phyloP scores from a whole-genome alignment of 352 stramenopile species.

The Nannochloropsis limnetica region DNA sequence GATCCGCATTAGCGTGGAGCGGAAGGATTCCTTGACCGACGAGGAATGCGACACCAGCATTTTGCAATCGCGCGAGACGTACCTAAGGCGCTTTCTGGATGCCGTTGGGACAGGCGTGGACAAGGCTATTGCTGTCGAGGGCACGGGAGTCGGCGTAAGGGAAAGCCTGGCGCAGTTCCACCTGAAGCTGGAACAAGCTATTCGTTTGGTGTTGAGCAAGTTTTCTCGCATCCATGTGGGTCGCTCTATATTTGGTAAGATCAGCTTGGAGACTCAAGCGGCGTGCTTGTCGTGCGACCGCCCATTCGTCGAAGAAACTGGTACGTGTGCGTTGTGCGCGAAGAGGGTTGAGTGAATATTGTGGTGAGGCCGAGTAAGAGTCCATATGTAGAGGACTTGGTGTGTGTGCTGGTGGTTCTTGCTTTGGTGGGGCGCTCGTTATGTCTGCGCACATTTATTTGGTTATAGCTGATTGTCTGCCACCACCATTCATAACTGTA shows the following conservation, averaged over 20 bases:
- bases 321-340: background rate
- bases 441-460: background rate
- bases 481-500: slow-evolving; percentile 4
- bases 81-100: background rate
- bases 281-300: slow-evolving; percentile 1
- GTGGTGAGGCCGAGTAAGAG: background rate
- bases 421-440: background rate
- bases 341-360: background rate
- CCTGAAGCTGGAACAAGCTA: slow-evolving; percentile 10
- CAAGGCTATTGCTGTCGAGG: background rate
- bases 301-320: background rate
- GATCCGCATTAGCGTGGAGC: background rate
- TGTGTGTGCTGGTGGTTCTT: background rate
- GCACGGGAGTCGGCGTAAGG: background rate
- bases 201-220: slow-evolving; percentile 26
- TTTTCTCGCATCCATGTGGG: slow-evolving; percentile 25
- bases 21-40: background rate
- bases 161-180: slow-evolving; percentile 19
- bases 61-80: slow-evolving; percentile 19
- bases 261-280: background rate
- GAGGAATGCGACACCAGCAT: slow-evolving; percentile 27
- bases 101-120: background rate
- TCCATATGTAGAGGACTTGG: background rate
- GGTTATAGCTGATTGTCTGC: background rate
- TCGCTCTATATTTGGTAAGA: slow-evolving; percentile 27